phyloP scores from a whole-genome alignment of 139 green algal species.

The Nannochloris sp. region DNA sequence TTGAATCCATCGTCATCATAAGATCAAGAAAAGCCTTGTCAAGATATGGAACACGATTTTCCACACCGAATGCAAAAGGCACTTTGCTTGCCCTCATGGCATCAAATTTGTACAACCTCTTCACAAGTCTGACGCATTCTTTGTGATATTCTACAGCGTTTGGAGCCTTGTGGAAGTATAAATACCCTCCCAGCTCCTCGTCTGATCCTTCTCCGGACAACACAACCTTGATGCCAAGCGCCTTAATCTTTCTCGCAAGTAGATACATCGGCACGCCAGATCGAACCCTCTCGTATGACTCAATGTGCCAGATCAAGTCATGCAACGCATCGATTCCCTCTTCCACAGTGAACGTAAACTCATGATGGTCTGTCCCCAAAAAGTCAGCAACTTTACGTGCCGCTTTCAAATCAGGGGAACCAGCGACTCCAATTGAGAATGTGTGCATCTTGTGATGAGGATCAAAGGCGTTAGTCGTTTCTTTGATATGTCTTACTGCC shows the following conservation, averaged over 20 bases:
- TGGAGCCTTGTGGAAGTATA: slow-evolving; percentile 97
- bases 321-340: slow-evolving; percentile 88
- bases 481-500: slow-evolving; percentile 51
- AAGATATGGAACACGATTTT: slow-evolving; percentile 92
- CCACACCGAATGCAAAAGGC: slow-evolving; percentile 87
- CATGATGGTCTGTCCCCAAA: slow-evolving; percentile 90
- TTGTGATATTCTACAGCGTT: slow-evolving; percentile 72
- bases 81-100: slow-evolving; percentile 94
- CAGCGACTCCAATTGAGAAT: slow-evolving; percentile 84
- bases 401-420: slow-evolving; percentile 87
- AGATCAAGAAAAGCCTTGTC: slow-evolving; percentile 77
- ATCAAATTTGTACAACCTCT: slow-evolving; percentile 84
- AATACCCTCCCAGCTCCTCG: slow-evolving; percentile 95
- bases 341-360: slow-evolving; percentile 94
- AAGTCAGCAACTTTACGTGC: slow-evolving; percentile 79
- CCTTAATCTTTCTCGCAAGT: slow-evolving; percentile 91
- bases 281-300: slow-evolving; percentile 83
- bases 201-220: slow-evolving; percentile 91
- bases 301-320: slow-evolving; percentile 93
- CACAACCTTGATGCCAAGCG: slow-evolving; percentile 91
- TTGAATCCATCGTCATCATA: slow-evolving; percentile 81
- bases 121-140: slow-evolving; percentile 81
- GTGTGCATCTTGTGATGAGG: slow-evolving; percentile 60
- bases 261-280: slow-evolving; percentile 96
- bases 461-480: slow-evolving; percentile 43